Percentiles rank a stretch among this genome's conserved stretches.
Conservation (phyloP, 1,284 basidiomycete genomes). For the Entoloma clypeatum region DNA sequence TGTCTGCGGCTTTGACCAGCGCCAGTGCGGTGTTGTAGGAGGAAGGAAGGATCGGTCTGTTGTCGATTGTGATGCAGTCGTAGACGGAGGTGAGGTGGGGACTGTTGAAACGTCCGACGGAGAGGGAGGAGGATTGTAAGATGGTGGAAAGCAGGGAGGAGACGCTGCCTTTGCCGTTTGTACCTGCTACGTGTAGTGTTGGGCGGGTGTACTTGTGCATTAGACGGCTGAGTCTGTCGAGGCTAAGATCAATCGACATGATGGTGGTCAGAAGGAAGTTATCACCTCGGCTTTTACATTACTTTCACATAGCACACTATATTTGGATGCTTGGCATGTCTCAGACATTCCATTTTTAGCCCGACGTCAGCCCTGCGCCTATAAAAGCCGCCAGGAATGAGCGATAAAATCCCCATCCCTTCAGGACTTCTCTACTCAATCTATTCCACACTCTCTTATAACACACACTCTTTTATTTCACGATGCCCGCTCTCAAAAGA, state of each 20-base stretch:
- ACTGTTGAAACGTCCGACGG: slow-evolving; percentile 86
- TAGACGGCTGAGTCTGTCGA: slow-evolving; percentile 66
- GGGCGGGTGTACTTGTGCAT: slow-evolving; percentile 66
- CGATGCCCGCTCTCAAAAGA: no score
- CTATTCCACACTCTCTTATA: no score
- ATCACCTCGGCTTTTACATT: no score
- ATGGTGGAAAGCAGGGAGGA: slow-evolving; percentile 82
- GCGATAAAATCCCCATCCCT: no score
- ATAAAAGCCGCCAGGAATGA: no score
- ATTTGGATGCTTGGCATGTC: no score
- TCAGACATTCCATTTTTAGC: no score
- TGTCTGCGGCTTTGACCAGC: slow-evolving; percentile 52
- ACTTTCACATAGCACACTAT: no score
- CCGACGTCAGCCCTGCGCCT: no score
- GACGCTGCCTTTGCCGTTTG: slow-evolving; percentile 97
- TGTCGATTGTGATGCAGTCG: slow-evolving; percentile 78
- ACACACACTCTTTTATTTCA: no score
- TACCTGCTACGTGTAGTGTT: slow-evolving; percentile 91
- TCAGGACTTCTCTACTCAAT: no score
- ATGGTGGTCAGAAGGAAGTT: neutral
- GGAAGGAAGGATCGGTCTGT: slow-evolving; percentile 46
- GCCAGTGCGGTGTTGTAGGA: slow-evolving; percentile 50
- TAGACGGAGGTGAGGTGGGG: slow-evolving; percentile 83
- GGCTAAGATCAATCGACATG: slow-evolving; percentile 78
- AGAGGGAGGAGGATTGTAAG: slow-evolving; percentile 49